Evolutionary conservation across 805 yeast genomes (phyloP), one percentile per base, ranked within the genome.

Genomic region (Candida takata): DNA sequence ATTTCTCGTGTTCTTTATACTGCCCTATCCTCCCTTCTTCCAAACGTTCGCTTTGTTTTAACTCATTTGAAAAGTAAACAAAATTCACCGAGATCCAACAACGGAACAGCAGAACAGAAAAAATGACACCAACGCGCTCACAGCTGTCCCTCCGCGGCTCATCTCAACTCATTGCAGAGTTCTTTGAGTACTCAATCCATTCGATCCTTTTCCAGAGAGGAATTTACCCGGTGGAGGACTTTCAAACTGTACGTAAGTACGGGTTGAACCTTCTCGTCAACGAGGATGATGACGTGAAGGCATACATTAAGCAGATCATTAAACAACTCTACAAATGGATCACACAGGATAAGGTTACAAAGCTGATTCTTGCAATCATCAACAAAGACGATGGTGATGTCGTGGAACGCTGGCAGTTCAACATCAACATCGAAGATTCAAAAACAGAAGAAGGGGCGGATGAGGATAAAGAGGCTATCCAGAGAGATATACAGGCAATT

Each of bases 371-470:
- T 24, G 88, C 77, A 8, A 77, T 87, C n/a, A 62, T 86, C 2
- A 70, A 79, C 20, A 79, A 79, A 45, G 77, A 74, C 27, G 66
- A 77, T 0, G 77, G 76, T 0, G 86, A 81, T 24, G 72, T 69
- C 3, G 78, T 79, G 3, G 97, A 88, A 55, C 62, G 85, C 36
- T 88, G 97, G 97, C 84, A 84, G 51, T 88, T 88, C 51, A 73
- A 75, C 44, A 62, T 86, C 8, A 33, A 26, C 19, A 20, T 19
- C 6, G 26, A 33, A 19, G 25, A 26, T 3, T 8, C 19, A 17
- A 17, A 5, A 4, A n/a, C 15, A 17, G 24, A 16, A 9, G 4
- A 19, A n/a, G 12, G 13, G 6, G 18, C 4, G 11, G 25, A 5
- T 5, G 16, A 17, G 5, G 28, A 16, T n/a, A 24, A 5, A 17